Evolutionary conservation across 352 stramenopile genomes (phyloP).

Genomic region (Pythium sukuiense): DNA sequence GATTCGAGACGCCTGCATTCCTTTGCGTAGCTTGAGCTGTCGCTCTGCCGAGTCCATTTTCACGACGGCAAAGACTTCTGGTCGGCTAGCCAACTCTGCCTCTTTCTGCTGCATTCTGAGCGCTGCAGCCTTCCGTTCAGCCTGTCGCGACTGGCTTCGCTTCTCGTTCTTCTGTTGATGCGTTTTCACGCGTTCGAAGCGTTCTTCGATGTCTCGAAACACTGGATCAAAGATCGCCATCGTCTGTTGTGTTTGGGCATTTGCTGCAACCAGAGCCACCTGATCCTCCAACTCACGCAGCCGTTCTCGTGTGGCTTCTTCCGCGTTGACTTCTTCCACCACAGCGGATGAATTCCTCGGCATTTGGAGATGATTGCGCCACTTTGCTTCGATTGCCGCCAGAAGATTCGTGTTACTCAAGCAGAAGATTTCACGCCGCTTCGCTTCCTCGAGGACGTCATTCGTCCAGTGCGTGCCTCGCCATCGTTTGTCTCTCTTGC

Average conservation of each 20-base stretch:
- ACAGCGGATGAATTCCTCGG: background rate
- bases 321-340: conserved; percentile 20
- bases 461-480: conserved; percentile 42
- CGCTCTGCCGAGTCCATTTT: conserved; percentile 15
- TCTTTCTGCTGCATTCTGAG: background rate
- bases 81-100: background rate
- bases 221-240: conserved; percentile 65
- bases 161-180: conserved; percentile 22
- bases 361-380: conserved; percentile 32
- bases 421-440: conserved; percentile 49
- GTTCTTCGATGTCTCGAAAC: conserved; percentile 51
- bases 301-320: conserved; percentile 17
- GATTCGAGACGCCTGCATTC: conserved; percentile 52
- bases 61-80: background rate
- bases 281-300: conserved; percentile 41
- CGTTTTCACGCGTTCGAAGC: conserved; percentile 43
- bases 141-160: conserved; percentile 4
- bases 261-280: conserved; percentile 41
- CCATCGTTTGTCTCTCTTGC: conserved; percentile 66
- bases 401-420: conserved; percentile 51
- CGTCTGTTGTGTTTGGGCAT: conserved; percentile 59
- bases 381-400: conserved; percentile 55
- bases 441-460: conserved; percentile 51
- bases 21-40: conserved; percentile 18
- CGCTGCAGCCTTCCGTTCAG: background rate